Evolutionary conservation across 306 rosid genomes (phyloP), one percentile per base, ranked within the genome.

Genomic region (Prunus dulcis): DNA sequence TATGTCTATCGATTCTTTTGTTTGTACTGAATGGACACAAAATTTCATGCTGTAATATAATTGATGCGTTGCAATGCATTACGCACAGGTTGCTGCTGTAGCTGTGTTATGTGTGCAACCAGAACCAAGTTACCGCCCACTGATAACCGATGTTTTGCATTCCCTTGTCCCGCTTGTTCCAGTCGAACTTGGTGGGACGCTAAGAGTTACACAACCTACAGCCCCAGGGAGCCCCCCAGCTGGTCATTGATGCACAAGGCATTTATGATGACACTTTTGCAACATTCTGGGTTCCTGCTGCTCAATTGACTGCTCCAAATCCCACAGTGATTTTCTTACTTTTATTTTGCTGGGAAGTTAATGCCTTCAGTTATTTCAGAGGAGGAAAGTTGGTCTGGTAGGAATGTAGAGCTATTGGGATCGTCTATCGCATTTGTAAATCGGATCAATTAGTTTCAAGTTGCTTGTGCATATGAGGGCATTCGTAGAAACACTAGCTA

Each of bases 21-120:
- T 69, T 61, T 41, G 3, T 2, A n/a, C n/a, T 43, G 28, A 18
- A 55, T 22, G 76, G 55, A 58, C 23, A 45, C 12, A 15, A 57
- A 34, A 55, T 73, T 18, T 71, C 13, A 9, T 23, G 46, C 15
- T 18, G 3, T 38, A 3, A 25, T 53, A 20, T n/a, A 64, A 12
- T 6, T 50, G 18, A 66, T 53, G 38, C 8, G 60, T 27, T 72
- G 74, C n/a, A 11, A 50, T 43, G 51, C 63, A 41, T 11, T 12
- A 6, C 65, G 47, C 62, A 75, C 76, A 95, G 97, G 97, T 91
- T 71, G 97, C 99, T 71, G 99, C 97, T 30, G 97, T 95, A 2
- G 98, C 98, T 8, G 97, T 95, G 88, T 64, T 95, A 20, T 95
- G 98, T 52, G 97, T 95, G 76, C 98, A 95, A 80, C 96, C 98